Evolutionary conservation across 306 rosid genomes (phyloP).

Genomic region (Styphnolobium japonicum): DNA sequence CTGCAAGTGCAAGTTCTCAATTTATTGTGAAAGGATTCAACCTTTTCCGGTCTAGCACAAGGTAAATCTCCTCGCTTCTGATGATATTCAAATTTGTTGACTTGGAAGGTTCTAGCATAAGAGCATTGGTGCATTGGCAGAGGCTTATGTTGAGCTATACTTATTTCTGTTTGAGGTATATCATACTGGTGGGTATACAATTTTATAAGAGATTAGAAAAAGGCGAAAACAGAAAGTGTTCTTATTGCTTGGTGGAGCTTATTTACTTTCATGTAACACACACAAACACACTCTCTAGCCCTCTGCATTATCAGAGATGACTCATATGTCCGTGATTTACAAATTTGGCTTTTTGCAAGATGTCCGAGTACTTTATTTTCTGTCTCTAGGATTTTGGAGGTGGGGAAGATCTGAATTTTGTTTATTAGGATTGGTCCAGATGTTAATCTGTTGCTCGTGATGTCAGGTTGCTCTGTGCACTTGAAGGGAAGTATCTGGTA

Average conservation of each 20-base stretch:
- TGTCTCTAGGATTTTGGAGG: background rate
- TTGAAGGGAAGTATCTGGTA: constrained; percentile 79
- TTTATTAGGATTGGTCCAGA: background rate
- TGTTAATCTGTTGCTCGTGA: constrained; percentile 4
- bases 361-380: background rate
- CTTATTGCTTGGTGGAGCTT: background rate
- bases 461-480: constrained; percentile 83
- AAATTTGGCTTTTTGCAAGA: background rate
- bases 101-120: constrained; percentile 15
- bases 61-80: constrained; percentile 42
- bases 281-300: background rate
- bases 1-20: constrained; percentile 51
- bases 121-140: background rate
- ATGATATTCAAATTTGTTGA: background rate
- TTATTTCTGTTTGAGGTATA: background rate
- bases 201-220: background rate
- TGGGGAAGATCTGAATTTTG: background rate
- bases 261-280: background rate
- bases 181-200: background rate
- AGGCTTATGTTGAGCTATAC: background rate
- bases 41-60: constrained; percentile 52
- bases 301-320: background rate
- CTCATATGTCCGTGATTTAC: background rate
- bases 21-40: constrained; percentile 80
- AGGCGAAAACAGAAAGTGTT: background rate